A percentile compares a stretch with the other conserved stretches of the same genome.
phyloP scores from a whole-genome alignment of 345 rosid species.

The Salix dunnii region DNA sequence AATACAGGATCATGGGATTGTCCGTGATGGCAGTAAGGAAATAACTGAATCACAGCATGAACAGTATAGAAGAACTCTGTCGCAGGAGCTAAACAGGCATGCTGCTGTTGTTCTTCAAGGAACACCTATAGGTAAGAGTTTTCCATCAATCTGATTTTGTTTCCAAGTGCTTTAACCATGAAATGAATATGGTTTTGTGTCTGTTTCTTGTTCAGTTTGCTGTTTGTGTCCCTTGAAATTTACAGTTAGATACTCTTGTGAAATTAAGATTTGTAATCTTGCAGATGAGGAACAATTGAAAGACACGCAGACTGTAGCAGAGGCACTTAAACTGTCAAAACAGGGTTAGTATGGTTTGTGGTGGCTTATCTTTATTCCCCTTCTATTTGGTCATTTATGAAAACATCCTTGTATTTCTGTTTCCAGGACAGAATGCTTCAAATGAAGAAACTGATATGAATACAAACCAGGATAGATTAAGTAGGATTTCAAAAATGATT shows the following conservation, averaged over 20 bases:
- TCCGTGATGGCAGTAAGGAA: slow-evolving; percentile 65
- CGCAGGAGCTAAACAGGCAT: slow-evolving; percentile 82
- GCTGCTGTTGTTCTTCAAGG: slow-evolving; percentile 94
- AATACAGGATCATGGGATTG: slow-evolving; percentile 74
- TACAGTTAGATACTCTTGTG: neutral
- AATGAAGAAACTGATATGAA: slow-evolving; percentile 45
- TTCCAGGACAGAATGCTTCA: slow-evolving; percentile 31
- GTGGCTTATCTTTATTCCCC: neutral
- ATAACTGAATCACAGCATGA: slow-evolving; percentile 48
- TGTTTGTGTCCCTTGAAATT: neutral
- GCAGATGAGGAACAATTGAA: slow-evolving; percentile 61
- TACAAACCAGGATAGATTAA: slow-evolving; percentile 41
- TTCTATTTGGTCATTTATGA: neutral
- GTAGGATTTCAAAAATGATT: slow-evolving; percentile 50
- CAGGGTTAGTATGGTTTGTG: slow-evolving; percentile 44
- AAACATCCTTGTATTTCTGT: slow-evolving; percentile 13
- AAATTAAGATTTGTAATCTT: slow-evolving; percentile 21
- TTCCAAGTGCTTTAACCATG: neutral
- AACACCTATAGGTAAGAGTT: slow-evolving; percentile 53
- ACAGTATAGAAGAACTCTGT: slow-evolving; percentile 57
- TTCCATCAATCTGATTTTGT: neutral
- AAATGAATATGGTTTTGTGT: neutral
- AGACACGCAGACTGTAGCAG: slow-evolving; percentile 77
- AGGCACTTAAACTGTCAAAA: slow-evolving; percentile 76
- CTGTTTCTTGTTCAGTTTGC: neutral